A percentile compares a stretch with the other conserved stretches of the same genome.
Conservation (phyloP, 176 grass and related monocot genomes). For the Poa annua region DNA sequence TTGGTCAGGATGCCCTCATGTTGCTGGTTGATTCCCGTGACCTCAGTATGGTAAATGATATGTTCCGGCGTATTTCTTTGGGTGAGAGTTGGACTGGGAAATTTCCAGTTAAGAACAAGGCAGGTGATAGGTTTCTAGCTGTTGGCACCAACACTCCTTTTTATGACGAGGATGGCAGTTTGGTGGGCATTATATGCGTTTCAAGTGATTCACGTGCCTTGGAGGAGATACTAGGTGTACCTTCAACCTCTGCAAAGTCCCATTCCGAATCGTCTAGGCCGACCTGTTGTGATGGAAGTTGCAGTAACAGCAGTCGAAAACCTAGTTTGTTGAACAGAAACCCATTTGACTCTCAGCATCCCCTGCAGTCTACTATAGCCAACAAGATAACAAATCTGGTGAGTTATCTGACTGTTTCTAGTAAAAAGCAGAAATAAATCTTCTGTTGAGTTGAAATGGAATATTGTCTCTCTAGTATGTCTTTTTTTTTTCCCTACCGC, state of each 20-base stretch:
- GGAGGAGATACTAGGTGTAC: conserved; percentile 57
- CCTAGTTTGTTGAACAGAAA: conserved; percentile 55
- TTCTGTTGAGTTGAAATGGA: conserved; percentile 8
- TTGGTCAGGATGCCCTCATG: conserved; percentile 76
- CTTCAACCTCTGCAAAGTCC: conserved; percentile 55
- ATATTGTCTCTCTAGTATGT: conserved; percentile 36
- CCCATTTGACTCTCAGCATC: conserved; percentile 60
- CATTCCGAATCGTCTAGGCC: conserved; percentile 40
- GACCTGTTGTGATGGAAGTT: conserved; percentile 41
- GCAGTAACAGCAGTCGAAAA: conserved; percentile 54
- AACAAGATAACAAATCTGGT: conserved; percentile 93
- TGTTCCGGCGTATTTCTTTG: conserved; percentile 60
- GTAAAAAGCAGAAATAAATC: conserved; percentile 14
- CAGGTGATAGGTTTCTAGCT: conserved; percentile 72
- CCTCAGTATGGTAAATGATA: conserved; percentile 54
- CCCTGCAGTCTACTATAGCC: conserved; percentile 75
- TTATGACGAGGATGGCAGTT: conserved; percentile 81
- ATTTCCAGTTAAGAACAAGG: conserved; percentile 79
- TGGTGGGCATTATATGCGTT: conserved; percentile 87
- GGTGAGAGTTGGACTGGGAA: conserved; percentile 93
- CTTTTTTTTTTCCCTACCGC: conserved; percentile 47
- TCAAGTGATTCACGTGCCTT: conserved; percentile 69
- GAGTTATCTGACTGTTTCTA: conserved; percentile 45
- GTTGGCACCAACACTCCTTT: conserved; percentile 85
- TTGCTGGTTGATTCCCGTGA: conserved; percentile 69